phyloP scores from a whole-genome alignment of 139 green algal genomes.

The Pedinophyceae sp. region DNA sequence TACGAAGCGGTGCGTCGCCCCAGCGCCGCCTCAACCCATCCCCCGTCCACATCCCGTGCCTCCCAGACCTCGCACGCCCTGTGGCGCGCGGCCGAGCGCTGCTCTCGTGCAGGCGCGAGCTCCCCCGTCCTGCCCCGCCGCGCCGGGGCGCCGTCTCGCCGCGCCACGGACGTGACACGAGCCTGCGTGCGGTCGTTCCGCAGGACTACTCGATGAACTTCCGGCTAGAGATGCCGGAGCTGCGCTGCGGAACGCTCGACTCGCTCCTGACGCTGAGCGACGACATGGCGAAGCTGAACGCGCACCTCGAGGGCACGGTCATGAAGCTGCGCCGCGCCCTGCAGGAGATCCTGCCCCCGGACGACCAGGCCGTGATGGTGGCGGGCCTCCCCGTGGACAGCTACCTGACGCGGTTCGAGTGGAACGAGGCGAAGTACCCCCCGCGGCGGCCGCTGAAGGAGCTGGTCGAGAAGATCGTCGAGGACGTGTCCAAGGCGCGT shows the following conservation, averaged over 20 bases:
- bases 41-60: too few relatives aligned
- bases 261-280: constrained; percentile 79
- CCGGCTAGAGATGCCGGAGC: constrained; percentile 65
- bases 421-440: constrained; percentile 96
- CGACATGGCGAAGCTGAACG: constrained; percentile 73
- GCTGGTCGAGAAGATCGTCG: constrained; percentile 71
- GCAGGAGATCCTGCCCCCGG: constrained; percentile 7
- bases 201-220: neutral
- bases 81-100: neutral
- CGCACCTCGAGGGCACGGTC: constrained; percentile 58
- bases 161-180: neutral
- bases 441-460: constrained; percentile 65
- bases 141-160: neutral
- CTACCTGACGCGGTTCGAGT: constrained; percentile 71
- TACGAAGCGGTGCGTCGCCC: too few relatives aligned
- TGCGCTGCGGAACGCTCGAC: constrained; percentile 86
- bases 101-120: neutral
- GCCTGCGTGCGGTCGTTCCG: neutral
- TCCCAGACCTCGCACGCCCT: too few relatives aligned
- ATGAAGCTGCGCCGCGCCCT: constrained; percentile 63
- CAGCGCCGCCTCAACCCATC: too few relatives aligned
- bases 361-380: constrained; percentile 20
- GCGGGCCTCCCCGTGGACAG: constrained; percentile 32
- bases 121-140: neutral
- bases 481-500: constrained; percentile 60